Percentiles rank a stretch among this genome's conserved stretches.
phyloP scores from a whole-genome alignment of 2,329 filamentous ascomycete genomes.

The Didymella keratinophila region DNA sequence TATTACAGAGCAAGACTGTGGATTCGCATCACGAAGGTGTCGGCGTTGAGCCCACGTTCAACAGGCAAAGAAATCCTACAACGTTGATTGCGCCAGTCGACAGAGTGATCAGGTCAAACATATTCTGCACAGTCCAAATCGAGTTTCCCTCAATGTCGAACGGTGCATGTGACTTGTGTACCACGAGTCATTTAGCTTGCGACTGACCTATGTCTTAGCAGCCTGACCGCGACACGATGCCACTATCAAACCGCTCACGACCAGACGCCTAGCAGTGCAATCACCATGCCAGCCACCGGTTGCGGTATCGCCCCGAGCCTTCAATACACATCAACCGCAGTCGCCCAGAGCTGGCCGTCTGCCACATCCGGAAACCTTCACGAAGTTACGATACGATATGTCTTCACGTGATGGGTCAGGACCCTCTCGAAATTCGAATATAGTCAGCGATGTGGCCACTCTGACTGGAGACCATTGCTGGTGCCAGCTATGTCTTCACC shows the following conservation, averaged over 20 bases:
- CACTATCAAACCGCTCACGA: conserved; percentile 5
- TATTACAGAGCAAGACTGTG: not conserved
- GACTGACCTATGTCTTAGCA: conserved; percentile 16
- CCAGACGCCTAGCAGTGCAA: conserved; percentile 1
- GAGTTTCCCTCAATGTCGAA: not conserved
- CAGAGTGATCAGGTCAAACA: not conserved
- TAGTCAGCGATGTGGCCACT: not conserved
- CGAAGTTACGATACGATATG: conserved; percentile 5
- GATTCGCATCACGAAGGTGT: not conserved
- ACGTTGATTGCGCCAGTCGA: not conserved
- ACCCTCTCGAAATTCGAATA: not conserved
- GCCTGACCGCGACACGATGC: conserved; percentile 17
- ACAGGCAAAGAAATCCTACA: not conserved
- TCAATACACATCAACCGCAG: conserved; percentile 9
- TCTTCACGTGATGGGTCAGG: conserved; percentile 5
- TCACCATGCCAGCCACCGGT: conserved; percentile 13
- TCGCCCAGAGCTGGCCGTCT: not conserved
- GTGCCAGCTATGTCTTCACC: not conserved
- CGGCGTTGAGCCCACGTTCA: not conserved
- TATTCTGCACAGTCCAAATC: not conserved
- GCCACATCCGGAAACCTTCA: conserved; percentile 6
- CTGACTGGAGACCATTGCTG: conserved; percentile 7
- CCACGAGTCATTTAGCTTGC: conserved; percentile 8
- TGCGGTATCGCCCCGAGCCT: not conserved
- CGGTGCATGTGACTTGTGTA: conserved; percentile 9